A percentile compares a stretch with the other conserved stretches of the same genome.
Evolutionary conservation across 257 asterid species (phyloP).

Genomic region (Solanum tacnaense): DNA sequence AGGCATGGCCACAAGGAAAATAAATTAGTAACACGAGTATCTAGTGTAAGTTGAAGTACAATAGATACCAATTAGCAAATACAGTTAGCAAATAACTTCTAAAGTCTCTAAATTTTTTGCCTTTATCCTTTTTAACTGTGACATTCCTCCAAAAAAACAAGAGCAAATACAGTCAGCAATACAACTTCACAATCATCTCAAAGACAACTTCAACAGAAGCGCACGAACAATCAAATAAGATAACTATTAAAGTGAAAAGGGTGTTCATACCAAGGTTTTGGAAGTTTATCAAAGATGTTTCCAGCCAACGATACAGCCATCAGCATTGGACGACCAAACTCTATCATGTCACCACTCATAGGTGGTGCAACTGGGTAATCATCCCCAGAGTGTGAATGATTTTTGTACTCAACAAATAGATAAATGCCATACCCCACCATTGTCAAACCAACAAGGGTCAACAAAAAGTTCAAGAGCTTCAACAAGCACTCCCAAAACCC

Average conservation of each 20-base stretch:
- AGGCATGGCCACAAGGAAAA: not conserved
- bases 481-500: constrained; percentile 76
- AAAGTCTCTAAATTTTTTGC: not conserved
- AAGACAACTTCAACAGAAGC: not conserved
- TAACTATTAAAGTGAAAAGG: not conserved
- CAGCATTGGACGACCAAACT: constrained; percentile 90
- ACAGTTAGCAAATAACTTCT: not conserved
- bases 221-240: not conserved
- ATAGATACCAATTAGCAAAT: not conserved
- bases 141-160: not conserved
- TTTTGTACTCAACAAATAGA: constrained; percentile 68
- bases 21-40: not conserved
- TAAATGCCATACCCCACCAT: constrained; percentile 86
- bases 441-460: constrained; percentile 71
- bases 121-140: not conserved
- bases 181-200: not conserved
- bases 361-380: constrained; percentile 27
- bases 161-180: not conserved
- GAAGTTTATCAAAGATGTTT: constrained; percentile 78
- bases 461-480: constrained; percentile 68
- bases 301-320: constrained; percentile 53
- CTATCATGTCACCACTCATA: constrained; percentile 34
- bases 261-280: constrained; percentile 71
- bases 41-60: not conserved
- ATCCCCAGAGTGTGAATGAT: constrained; percentile 30